These are phyloP conservation scores for Meira miltonrushii DNA, from an alignment of 1,284 basidiomycete species.

Conservation along the genomic window DNA sequence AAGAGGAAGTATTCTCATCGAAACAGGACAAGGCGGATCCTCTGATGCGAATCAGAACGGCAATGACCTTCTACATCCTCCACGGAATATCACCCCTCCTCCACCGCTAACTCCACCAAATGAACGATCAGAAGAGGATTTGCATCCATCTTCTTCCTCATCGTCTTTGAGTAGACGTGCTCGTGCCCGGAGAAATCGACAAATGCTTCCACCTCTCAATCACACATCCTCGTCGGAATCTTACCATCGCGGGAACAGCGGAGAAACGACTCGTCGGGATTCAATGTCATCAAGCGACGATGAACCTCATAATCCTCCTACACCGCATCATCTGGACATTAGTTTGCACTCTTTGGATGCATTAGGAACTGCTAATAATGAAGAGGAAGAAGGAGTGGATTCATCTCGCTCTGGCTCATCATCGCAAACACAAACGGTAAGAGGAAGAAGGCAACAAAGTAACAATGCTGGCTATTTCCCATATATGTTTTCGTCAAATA, in stretches of 20 bases:
- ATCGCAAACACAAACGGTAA: background rate
- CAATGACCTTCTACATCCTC: constrained; percentile 7
- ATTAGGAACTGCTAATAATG: constrained; percentile 13
- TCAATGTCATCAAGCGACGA: constrained; percentile 26
- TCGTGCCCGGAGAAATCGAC: background rate
- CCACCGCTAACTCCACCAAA: background rate
- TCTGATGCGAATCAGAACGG: background rate
- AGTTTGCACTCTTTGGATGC: constrained; percentile 52
- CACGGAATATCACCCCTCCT: background rate
- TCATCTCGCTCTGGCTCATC: constrained; percentile 12
- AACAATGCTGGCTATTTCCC: background rate
- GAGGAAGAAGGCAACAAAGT: constrained; percentile 1
- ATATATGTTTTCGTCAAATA: background rate
- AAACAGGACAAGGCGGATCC: constrained; percentile 20
- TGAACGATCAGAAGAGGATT: background rate
- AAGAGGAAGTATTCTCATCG: constrained; percentile 51
- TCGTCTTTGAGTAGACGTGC: background rate
- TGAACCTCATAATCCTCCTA: constrained; percentile 58
- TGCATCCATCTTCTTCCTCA: constrained; percentile 8
- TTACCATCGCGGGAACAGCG: background rate
- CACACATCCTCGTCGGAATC: background rate
- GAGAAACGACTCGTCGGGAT: background rate
- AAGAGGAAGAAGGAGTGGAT: constrained; percentile 21
- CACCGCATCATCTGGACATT: constrained; percentile 59
- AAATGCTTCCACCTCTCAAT: background rate